These are phyloP conservation scores for Ambispora gerdemannii DNA, from an alignment of 192 early-diverging fungal genomes.

Conservation along the genomic window DNA sequence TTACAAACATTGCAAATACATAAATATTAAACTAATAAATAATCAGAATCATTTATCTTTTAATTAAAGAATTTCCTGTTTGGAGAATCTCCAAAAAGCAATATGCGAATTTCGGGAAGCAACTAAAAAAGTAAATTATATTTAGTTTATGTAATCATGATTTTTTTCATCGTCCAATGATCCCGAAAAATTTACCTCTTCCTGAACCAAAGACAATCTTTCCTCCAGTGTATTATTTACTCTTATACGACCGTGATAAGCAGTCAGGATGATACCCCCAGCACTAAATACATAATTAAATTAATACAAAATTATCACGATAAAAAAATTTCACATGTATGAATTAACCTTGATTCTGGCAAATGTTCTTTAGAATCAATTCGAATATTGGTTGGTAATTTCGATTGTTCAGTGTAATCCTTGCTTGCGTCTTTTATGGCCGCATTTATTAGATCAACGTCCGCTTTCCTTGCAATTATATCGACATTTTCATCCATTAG, in stretches of 20 bases:
- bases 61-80: slow-evolving; percentile 92
- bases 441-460: slow-evolving; percentile 58
- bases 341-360: slow-evolving; percentile 55
- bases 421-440: slow-evolving; percentile 51
- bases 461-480: slow-evolving; percentile 69
- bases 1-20: too few species aligned
- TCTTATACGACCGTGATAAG: slow-evolving; percentile 72
- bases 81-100: slow-evolving; percentile 88
- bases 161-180: too few species aligned
- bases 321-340: background rate
- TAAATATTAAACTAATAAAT: background rate
- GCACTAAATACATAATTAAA: slow-evolving; percentile 50
- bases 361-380: slow-evolving; percentile 63
- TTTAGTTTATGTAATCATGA: too few species aligned
- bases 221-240: slow-evolving; percentile 89
- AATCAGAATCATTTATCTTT: slow-evolving; percentile 9
- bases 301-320: slow-evolving; percentile 1
- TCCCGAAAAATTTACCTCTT: too few species aligned
- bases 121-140: slow-evolving; percentile 54
- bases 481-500: slow-evolving; percentile 79
- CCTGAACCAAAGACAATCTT: slow-evolving; percentile 78
- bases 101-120: slow-evolving; percentile 89
- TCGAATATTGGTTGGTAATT: slow-evolving; percentile 43
- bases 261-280: slow-evolving; percentile 85
- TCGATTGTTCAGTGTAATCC: slow-evolving; percentile 58